These are phyloP conservation scores for Leccinum longicurvipes DNA, from an alignment of 768 basidiomycete genomes.

Conservation along the genomic window DNA sequence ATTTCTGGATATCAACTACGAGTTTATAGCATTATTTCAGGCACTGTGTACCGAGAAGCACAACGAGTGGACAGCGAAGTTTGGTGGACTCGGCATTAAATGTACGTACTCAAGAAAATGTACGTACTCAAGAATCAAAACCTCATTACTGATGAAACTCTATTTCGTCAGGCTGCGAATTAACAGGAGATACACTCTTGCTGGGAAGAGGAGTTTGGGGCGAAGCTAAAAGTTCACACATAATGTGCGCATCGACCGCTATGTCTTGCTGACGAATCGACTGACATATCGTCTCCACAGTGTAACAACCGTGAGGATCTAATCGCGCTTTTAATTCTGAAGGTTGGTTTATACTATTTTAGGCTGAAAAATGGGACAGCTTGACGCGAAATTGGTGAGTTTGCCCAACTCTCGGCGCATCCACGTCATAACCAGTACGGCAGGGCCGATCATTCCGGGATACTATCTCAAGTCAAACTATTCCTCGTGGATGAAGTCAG, in stretches of 20 bases:
- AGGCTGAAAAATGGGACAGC: constrained; percentile 98
- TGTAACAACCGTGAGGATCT: constrained; percentile 66
- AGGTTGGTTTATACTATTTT: constrained; percentile 1
- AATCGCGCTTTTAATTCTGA: background rate
- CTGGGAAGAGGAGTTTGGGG: constrained; percentile 66
- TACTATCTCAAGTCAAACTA: constrained; percentile 68
- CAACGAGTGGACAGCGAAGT: constrained; percentile 82
- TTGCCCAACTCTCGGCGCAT: background rate
- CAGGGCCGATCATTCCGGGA: constrained; percentile 62
- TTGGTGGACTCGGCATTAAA: constrained; percentile 69
- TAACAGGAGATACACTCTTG: constrained; percentile 86
- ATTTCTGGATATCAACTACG: background rate
- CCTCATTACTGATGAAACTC: background rate
- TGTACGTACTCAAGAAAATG: constrained; percentile 58
- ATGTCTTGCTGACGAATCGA: background rate
- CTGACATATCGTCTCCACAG: constrained; percentile 33
- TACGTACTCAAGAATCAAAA: constrained; percentile 28
- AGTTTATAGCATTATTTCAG: constrained; percentile 35
- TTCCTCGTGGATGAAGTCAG: constrained; percentile 85
- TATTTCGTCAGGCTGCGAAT: constrained; percentile 62
- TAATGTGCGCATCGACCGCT: constrained; percentile 58
- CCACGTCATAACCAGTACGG: constrained; percentile 4
- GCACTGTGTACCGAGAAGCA: constrained; percentile 84
- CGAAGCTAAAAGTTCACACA: constrained; percentile 67
- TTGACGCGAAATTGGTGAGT: constrained; percentile 86